Base-by-base conservation (phyloP, 805 yeast genomes). In the Brettanomyces sp. region DNA sequence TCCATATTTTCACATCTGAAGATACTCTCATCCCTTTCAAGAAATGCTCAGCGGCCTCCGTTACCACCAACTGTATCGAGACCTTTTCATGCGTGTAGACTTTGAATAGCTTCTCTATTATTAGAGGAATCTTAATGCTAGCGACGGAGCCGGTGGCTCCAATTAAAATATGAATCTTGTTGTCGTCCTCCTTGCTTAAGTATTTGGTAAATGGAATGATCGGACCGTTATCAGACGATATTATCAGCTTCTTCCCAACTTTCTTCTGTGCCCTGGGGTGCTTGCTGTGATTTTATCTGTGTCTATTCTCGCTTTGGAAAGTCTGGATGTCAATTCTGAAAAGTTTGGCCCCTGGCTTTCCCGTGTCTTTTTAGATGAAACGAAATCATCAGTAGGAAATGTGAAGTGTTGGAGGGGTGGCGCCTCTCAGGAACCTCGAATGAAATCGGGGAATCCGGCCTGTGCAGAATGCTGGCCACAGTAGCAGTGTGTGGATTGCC, bases 121-220 rank as follows among this genome's bases (percentile, higher is more conserved):
- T 88, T 52, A 84, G 64, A 0, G 96, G 96, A 22, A 93, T 82
- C 63, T 93, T 93, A 51, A 93, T 88, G 3, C 98, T 87, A 4
- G 99, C 99, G 3, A 93, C 97, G 2, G 95, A 85, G 1, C 99
- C 99, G 1, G 98, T 87, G 18, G 95, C 95, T 18, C 95, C 99
- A 39, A 93, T 70, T 47, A 93, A 69, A 39, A 93, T 81, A 63
- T 93, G 99, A 47, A 87, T 72, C 58, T 89, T 90, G 39, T 82
- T 85, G 60, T 87, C 95, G 59, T 87, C 93, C 62, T 83, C 66
- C 55, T 79, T 80, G 46, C 77, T 76, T 48, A 85, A 69, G 59
- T 79, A 85, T 52, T 84, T 80, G 30, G 82, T 82, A 55, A 85
- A 85, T 24, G 91, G 91, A 1, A 81, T 81, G 14, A 81, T 79